Conservation (phyloP, 768 basidiomycete species). For the Hericium erinaceus region DNA sequence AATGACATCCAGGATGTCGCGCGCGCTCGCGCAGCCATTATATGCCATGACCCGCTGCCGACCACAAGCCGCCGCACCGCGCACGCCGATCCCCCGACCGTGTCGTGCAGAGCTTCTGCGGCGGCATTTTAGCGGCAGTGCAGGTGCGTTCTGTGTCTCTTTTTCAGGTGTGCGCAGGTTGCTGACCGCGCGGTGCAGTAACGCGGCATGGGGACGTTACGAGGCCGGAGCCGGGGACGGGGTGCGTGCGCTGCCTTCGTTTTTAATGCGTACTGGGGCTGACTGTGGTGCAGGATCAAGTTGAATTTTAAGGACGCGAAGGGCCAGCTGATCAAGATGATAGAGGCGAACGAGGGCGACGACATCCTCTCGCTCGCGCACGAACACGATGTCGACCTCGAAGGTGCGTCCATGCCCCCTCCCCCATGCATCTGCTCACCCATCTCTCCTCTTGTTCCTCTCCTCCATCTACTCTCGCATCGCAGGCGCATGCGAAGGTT, state of each 20-base stretch:
- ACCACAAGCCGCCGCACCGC: too few relatives aligned
- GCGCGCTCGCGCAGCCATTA: too few relatives aligned
- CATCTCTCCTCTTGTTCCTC: not conserved
- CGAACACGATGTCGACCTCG: conserved; percentile 92
- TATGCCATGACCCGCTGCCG: too few relatives aligned
- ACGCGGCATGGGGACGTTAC: not conserved
- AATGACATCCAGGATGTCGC: too few relatives aligned
- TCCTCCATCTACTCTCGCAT: not conserved
- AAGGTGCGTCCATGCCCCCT: conserved; percentile 50
- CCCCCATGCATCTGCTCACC: not conserved
- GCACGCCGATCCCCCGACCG: too few relatives aligned
- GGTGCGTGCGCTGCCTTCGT: not conserved
- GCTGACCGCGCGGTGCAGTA: too few relatives aligned
- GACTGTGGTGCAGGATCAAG: conserved; percentile 55
- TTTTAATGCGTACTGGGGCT: not conserved
- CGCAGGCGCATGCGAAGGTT: conserved; percentile 92
- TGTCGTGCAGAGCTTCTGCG: too few relatives aligned
- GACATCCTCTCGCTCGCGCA: conserved; percentile 87
- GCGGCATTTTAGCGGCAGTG: too few relatives aligned
- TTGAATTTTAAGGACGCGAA: conserved; percentile 87
- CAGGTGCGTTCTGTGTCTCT: too few relatives aligned
- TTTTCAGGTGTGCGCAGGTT: too few relatives aligned
- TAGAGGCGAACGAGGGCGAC: conserved; percentile 92
- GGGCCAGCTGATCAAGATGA: conserved; percentile 72
- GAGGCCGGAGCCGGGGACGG: not conserved